phyloP scores from a whole-genome alignment of 768 basidiomycete genomes.

The Mycena filopes region DNA sequence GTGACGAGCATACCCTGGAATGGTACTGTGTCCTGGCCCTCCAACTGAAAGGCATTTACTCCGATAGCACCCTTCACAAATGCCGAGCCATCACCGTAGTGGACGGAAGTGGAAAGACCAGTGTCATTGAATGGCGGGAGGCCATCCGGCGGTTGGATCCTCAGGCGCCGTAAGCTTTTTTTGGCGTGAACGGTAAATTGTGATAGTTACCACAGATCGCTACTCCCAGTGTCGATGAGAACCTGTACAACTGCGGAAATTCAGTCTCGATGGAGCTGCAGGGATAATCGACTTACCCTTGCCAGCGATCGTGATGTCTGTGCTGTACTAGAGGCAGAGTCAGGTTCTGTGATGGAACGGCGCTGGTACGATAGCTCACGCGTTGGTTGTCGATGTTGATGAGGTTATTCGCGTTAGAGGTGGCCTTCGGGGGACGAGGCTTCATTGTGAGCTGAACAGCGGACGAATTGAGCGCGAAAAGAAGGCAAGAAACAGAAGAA shows the following conservation, averaged over 20 bases:
- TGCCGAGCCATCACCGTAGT: conserved; percentile 2
- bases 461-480: conserved; percentile 7
- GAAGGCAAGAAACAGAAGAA: background rate
- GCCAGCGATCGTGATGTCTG: conserved; percentile 3
- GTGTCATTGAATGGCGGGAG: background rate
- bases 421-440: background rate
- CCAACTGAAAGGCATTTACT: background rate
- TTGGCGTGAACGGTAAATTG: background rate
- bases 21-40: background rate
- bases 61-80: conserved; percentile 10
- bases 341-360: background rate
- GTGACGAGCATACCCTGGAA: background rate
- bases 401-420: background rate
- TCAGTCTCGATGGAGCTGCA: too few relatives aligned
- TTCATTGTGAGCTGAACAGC: conserved; percentile 3
- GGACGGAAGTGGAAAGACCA: background rate
- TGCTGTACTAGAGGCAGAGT: background rate
- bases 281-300: background rate
- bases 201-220: background rate
- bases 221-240: conserved; percentile 17
- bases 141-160: conserved; percentile 4
- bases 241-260: background rate
- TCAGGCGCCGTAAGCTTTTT: background rate
- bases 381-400: conserved; percentile 8
- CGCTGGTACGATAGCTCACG: background rate